phyloP scores from a whole-genome alignment of 176 grass and related monocot genomes.

The Aegilops tauschii region DNA sequence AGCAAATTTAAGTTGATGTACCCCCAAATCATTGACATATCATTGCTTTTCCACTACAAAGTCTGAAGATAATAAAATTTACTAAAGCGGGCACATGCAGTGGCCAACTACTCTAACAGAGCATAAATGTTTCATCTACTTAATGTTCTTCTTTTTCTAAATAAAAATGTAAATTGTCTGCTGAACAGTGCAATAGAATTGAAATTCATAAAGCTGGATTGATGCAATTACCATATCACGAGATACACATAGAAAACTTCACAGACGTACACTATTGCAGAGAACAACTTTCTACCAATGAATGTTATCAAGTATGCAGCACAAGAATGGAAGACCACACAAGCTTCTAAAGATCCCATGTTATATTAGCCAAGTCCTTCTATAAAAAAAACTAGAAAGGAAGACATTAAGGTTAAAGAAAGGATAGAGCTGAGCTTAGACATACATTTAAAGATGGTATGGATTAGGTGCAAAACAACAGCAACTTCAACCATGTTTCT shows the following conservation, averaged over 20 bases:
- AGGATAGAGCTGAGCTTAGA: neutral
- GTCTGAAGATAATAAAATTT: neutral
- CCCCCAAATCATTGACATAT: neutral
- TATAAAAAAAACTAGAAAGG: neutral
- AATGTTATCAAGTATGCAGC: neutral
- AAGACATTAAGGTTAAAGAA: neutral
- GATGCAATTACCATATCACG: neutral
- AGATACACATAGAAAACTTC: neutral
- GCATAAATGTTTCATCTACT: neutral
- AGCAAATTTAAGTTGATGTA: neutral
- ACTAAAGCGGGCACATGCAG: neutral
- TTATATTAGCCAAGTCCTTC: neutral
- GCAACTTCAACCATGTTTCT: conserved; percentile 74
- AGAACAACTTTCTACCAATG: neutral
- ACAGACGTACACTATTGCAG: neutral
- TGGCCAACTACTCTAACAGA: neutral
- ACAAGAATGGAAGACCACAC: neutral
- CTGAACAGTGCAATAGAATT: neutral
- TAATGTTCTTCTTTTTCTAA: neutral
- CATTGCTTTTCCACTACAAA: neutral
- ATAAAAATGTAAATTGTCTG: neutral
- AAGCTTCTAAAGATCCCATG: neutral
- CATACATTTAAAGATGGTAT: conserved; percentile 60
- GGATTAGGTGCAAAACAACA: conserved; percentile 50
- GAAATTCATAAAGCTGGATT: neutral